Percentiles rank a stretch among this genome's conserved stretches.
These are phyloP conservation scores for Podila verticillata DNA, from an alignment of 192 early-diverging fungal genomes.

Conservation along the genomic window DNA sequence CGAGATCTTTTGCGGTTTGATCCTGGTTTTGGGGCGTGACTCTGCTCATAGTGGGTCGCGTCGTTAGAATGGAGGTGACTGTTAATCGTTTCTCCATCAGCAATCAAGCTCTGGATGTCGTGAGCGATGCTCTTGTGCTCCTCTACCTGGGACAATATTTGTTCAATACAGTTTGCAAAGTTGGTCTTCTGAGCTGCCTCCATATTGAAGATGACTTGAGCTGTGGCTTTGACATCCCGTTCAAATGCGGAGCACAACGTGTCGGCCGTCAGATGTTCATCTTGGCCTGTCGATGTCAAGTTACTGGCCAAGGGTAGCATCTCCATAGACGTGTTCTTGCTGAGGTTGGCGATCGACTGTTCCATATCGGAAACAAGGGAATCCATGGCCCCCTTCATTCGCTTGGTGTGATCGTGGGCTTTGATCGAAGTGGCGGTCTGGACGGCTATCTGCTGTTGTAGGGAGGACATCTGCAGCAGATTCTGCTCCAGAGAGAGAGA, in stretches of 20 bases:
- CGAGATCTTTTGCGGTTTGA: too few species aligned
- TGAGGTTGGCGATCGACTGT: not conserved
- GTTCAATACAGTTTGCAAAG: conserved; percentile 7
- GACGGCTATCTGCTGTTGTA: not conserved
- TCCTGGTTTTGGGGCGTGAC: not conserved
- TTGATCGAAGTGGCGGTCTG: not conserved
- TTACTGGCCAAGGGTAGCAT: not conserved
- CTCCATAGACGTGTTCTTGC: not conserved
- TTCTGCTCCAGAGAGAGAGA: not conserved
- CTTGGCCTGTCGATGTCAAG: not conserved
- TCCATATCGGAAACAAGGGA: not conserved
- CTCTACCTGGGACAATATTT: not conserved
- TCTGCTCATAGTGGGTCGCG: not conserved
- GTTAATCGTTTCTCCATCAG: not conserved
- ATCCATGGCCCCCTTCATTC: not conserved
- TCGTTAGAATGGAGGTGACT: not conserved
- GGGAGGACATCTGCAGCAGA: not conserved
- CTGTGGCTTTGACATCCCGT: not conserved
- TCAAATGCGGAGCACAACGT: not conserved
- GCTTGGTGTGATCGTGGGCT: not conserved
- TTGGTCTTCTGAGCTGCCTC: conserved; percentile 1
- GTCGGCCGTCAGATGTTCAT: not conserved
- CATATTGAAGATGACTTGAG: not conserved
- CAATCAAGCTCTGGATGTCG: not conserved
- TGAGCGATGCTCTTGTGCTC: not conserved